phyloP scores from a whole-genome alignment of 2,329 filamentous ascomycete genomes.

The Phoma sp. region DNA sequence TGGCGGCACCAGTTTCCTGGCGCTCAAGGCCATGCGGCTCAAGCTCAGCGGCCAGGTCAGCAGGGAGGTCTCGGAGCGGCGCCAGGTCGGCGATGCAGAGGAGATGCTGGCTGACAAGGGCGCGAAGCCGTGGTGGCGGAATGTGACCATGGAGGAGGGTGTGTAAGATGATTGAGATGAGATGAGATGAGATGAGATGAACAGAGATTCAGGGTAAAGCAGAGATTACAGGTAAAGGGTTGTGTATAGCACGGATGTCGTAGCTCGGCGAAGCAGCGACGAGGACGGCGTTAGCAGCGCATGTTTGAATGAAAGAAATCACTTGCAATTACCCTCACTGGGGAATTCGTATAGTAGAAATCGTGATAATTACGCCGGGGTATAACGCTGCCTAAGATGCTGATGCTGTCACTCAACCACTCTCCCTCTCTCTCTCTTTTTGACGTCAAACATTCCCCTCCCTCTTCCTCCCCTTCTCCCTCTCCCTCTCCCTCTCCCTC shows the following conservation, averaged over 20 bases:
- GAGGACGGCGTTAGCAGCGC: neutral
- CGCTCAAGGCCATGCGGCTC: conserved; percentile 66
- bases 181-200: no score
- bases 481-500: conserved; percentile 7
- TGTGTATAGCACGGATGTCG: neutral
- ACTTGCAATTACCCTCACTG: neutral
- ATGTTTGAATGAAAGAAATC: conserved; percentile 1
- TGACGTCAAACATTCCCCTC: no score
- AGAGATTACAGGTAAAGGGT: no score
- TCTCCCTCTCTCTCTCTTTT: neutral
- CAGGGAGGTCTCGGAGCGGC: conserved; percentile 79
- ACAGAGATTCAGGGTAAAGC: no score
- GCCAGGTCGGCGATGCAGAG: conserved; percentile 89
- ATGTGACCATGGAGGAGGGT: conserved; percentile 59
- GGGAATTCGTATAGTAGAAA: no score
- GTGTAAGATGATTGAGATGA: conserved; percentile 46
- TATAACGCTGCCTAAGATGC: conserved; percentile 20
- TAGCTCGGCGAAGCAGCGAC: conserved; percentile 5
- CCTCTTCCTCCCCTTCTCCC: conserved; percentile 26
- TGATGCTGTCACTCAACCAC: no score
- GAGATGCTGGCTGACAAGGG: conserved; percentile 66
- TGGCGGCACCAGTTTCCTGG: conserved; percentile 49
- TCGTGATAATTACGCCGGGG: no score
- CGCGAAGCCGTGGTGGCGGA: conserved; percentile 55
- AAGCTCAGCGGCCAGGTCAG: conserved; percentile 65